These are phyloP conservation scores for Talaromyces wortmannii DNA, from an alignment of 495 filamentous ascomycete species.

Conservation along the genomic window DNA sequence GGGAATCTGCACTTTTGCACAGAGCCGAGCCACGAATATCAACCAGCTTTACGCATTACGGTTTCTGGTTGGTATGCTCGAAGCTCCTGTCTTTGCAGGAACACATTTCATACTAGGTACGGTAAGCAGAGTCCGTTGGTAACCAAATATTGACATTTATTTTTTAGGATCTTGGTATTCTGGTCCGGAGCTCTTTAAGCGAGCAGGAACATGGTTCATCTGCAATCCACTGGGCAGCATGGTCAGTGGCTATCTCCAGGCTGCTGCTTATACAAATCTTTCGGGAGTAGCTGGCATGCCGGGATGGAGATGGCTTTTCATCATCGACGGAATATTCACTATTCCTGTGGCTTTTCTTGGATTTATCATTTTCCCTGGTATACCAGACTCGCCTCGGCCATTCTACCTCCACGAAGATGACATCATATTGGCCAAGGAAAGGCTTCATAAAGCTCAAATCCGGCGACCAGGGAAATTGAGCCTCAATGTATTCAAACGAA, in stretches of 20 bases:
- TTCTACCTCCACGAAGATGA: slow-evolving; percentile 33
- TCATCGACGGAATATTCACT: slow-evolving; percentile 44
- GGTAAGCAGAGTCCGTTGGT: neutral
- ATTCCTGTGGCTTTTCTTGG: slow-evolving; percentile 38
- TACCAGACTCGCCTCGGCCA: slow-evolving; percentile 34
- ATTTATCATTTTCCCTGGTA: slow-evolving; percentile 39
- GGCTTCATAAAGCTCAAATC: slow-evolving; percentile 17
- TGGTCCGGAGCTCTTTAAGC: slow-evolving; percentile 29
- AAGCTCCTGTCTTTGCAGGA: slow-evolving; percentile 31
- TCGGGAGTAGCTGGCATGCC: slow-evolving; percentile 37
- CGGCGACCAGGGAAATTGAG: slow-evolving; percentile 26
- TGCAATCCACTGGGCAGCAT: slow-evolving; percentile 27
- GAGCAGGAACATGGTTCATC: slow-evolving; percentile 27
- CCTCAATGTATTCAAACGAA: slow-evolving; percentile 34
- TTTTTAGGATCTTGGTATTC: slow-evolving; percentile 30
- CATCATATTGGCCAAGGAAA: slow-evolving; percentile 28
- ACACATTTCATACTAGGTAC: slow-evolving; percentile 28
- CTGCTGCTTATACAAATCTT: slow-evolving; percentile 38
- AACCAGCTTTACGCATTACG: slow-evolving; percentile 41
- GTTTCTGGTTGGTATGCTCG: slow-evolving; percentile 36
- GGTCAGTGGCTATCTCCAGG: slow-evolving; percentile 36
- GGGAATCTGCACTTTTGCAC: slow-evolving; percentile 24
- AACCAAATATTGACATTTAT: too few relatives aligned
- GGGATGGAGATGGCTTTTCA: slow-evolving; percentile 43
- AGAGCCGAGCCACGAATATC: slow-evolving; percentile 26